Base-by-base conservation (phyloP, 2,329 filamentous ascomycete genomes). In the Fusarium nanum region DNA sequence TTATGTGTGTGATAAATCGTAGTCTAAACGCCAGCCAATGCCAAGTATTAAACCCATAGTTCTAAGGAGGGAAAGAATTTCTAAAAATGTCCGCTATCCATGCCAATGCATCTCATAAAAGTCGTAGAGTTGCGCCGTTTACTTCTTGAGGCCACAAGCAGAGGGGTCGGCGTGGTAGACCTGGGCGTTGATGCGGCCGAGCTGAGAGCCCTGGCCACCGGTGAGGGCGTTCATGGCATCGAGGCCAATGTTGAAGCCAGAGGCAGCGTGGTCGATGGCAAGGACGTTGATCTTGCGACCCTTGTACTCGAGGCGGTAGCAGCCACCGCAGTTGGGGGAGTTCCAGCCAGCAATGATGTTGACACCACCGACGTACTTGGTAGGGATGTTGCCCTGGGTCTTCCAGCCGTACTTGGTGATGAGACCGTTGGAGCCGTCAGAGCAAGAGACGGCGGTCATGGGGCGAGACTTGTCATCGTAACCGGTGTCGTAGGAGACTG, bases 401-500 rank as follows among this genome's bases (percentile, higher is more conserved):
- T 80, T 76, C 87, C 87, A 92, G 73, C 83, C 83, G 81, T 87
- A 88, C 74, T 83, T 85, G 73, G 86, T 88, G 68, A 87, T 87
- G 67, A 93, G 84, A 61, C 91, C 91, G 79, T 92, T 90, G 66
- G 67, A 48, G 57, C 91, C 91, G 76, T 93, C 88, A 32, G 88
- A 91, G 86, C 91, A 93, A 66, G 89, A 78, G 46, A 93, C 85
- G 7, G 76, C 78, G 34, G 80, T 83, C 57, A 94, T 78, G 46
- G 86, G 83, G 61, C 88, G 86, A 64, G 71, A 71, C 47, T 77
- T 78, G 68, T 90, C 82, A 76, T 94, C 92, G 81, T 93, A 96
- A 76, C 86, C 88, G 22, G 82, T 81, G 81, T 94, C 92, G 80
- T 90, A 95, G 70, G 90, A 91, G 75, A 94, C 91, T 78, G 76